Evolutionary conservation across 345 rosid genomes (phyloP).

Genomic region (Populus simonii): DNA sequence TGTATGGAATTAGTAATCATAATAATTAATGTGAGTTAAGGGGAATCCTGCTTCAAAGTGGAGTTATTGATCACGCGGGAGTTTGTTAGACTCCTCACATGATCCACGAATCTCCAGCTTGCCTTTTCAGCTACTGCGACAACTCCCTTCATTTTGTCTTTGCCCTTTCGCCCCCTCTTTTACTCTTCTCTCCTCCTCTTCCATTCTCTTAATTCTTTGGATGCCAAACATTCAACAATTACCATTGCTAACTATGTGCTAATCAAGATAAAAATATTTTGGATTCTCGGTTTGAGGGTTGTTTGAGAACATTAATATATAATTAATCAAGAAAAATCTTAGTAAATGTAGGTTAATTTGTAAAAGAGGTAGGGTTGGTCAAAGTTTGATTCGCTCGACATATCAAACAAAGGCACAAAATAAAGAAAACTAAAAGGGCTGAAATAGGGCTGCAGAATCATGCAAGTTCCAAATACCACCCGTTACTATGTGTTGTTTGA

Average conservation of each 20-base stretch:
- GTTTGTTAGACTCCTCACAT: constrained; percentile 40
- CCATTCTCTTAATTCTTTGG: not conserved
- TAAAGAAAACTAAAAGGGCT: too few relatives aligned
- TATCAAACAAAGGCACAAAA: not conserved
- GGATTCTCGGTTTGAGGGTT: not conserved
- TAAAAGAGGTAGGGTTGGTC: too few relatives aligned
- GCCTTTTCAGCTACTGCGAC: constrained; percentile 30
- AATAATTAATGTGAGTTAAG: not conserved
- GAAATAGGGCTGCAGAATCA: too few relatives aligned
- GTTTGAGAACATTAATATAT: not conserved
- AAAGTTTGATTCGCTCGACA: not conserved
- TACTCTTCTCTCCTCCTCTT: not conserved
- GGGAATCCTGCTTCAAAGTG: constrained; percentile 9
- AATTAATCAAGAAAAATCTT: too few relatives aligned
- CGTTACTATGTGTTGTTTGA: too few relatives aligned
- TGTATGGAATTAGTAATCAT: too few relatives aligned
- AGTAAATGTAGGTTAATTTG: too few relatives aligned
- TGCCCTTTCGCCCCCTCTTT: not conserved
- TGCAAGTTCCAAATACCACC: too few relatives aligned
- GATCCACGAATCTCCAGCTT: constrained; percentile 32
- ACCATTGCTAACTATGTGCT: not conserved
- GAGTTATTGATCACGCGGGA: constrained; percentile 27
- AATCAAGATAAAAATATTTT: not conserved
- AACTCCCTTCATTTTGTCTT: not conserved
- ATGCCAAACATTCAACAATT: not conserved